Percentiles rank a stretch among this genome's conserved stretches.
Conservation (phyloP, 2,329 filamentous ascomycete genomes). For the Rutstroemia sp. region DNA sequence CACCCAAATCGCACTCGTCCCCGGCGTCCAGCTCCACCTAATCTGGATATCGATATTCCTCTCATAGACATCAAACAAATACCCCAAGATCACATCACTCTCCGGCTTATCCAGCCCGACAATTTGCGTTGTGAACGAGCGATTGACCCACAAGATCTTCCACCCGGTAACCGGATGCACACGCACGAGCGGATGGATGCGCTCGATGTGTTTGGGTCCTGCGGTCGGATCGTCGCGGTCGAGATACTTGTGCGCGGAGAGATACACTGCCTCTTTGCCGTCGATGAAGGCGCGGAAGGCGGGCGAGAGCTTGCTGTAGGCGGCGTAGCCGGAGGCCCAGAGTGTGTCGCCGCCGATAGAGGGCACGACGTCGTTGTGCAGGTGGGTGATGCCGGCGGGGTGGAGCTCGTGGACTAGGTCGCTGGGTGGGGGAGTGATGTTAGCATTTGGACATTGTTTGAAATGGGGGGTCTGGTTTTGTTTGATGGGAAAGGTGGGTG, state of each 20-base stretch:
- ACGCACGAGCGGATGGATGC: slow-evolving; percentile 60
- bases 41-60: slow-evolving; percentile 62
- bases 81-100: slow-evolving; percentile 59
- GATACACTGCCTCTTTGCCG: slow-evolving; percentile 56
- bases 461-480: not conserved
- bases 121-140: slow-evolving; percentile 60
- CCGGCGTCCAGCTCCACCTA: slow-evolving; percentile 62
- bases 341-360: slow-evolving; percentile 60
- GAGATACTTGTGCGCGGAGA: slow-evolving; percentile 59
- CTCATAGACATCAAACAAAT: slow-evolving; percentile 63
- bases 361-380: slow-evolving; percentile 59
- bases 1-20: slow-evolving; percentile 57
- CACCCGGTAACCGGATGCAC: slow-evolving; percentile 67
- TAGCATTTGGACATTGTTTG: not conserved
- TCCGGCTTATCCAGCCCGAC: slow-evolving; percentile 62
- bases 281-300: slow-evolving; percentile 65
- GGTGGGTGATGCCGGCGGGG: slow-evolving; percentile 62
- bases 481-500: not conserved
- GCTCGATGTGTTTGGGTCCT: slow-evolving; percentile 60
- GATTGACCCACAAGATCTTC: slow-evolving; percentile 68
- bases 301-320: slow-evolving; percentile 67
- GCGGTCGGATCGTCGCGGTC: slow-evolving; percentile 53
- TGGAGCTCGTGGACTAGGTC: slow-evolving; percentile 66
- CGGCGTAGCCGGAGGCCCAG: slow-evolving; percentile 64
- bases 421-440: not conserved